Percentiles rank a stretch among this genome's conserved stretches.
These are phyloP conservation scores for Podaxis sp. DNA, from an alignment of 768 basidiomycete species.

Conservation along the genomic window DNA sequence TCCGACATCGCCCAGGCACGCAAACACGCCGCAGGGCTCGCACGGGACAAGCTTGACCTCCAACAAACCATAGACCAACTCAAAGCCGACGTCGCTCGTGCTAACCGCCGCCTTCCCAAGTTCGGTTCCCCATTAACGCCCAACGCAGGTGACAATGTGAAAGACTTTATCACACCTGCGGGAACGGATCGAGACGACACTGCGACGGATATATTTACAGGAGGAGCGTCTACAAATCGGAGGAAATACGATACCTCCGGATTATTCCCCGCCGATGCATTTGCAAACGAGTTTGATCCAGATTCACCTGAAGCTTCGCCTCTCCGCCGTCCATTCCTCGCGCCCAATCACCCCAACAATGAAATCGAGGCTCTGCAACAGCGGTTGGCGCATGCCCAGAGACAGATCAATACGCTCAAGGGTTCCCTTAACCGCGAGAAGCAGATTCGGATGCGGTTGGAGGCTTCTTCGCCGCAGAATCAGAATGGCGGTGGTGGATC, in stretches of 20 bases:
- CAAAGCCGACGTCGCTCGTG: conserved; percentile 70
- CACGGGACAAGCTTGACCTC: conserved; percentile 91
- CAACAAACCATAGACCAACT: conserved; percentile 76
- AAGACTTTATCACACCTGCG: conserved; percentile 59
- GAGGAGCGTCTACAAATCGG: conserved; percentile 63
- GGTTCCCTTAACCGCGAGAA: conserved; percentile 81
- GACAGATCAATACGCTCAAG: conserved; percentile 82
- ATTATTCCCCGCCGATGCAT: conserved; percentile 41
- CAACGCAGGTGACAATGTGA: conserved; percentile 32
- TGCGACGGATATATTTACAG: conserved; percentile 64
- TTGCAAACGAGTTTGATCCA: conserved; percentile 40
- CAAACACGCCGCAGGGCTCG: conserved; percentile 82
- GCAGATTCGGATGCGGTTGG: conserved; percentile 59
- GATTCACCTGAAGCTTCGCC: conserved; percentile 67
- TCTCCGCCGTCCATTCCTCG: conserved; percentile 53
- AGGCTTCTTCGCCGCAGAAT: conserved; percentile 20
- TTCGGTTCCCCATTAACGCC: conserved; percentile 79
- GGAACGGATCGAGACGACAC: conserved; percentile 49
- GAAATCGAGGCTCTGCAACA: conserved; percentile 84
- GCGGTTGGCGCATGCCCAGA: conserved; percentile 80
- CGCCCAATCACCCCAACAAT: conserved; percentile 72
- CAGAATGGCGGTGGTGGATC: conserved; percentile 36
- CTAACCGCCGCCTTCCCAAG: conserved; percentile 58
- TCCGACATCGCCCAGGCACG: conserved; percentile 92
- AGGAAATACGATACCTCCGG: conserved; percentile 47